Conservation (phyloP, 805 yeast genomes). For the Ogataea saltuana region DNA sequence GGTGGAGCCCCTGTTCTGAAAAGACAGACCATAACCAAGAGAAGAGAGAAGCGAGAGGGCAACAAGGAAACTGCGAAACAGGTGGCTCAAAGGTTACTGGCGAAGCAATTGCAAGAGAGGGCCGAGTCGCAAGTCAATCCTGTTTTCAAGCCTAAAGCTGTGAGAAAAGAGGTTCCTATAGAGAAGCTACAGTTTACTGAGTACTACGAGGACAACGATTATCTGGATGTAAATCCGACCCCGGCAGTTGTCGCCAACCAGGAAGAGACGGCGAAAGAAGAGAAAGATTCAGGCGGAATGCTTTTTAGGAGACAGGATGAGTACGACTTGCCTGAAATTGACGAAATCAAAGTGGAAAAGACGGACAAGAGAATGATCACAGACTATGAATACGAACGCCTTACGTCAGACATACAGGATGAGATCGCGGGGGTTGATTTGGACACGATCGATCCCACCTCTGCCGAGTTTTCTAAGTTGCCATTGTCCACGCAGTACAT, state of each 20-base stretch:
- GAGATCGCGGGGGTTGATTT: constrained; percentile 70
- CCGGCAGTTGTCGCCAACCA: constrained; percentile 9
- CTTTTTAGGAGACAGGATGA: constrained; percentile 68
- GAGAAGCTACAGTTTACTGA: constrained; percentile 35
- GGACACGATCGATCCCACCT: constrained; percentile 78
- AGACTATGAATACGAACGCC: constrained; percentile 66
- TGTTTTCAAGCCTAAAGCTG: constrained; percentile 2
- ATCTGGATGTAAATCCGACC: constrained; percentile 20
- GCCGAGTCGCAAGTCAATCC: constrained; percentile 37
- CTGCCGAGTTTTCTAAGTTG: constrained; percentile 70
- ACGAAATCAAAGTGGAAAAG: constrained; percentile 46
- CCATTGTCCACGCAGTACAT: constrained; percentile 88
- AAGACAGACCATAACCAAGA: constrained; percentile 68
- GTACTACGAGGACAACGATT: constrained; percentile 39
- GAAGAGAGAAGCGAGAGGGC: constrained; percentile 75
- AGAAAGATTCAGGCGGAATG: constrained; percentile 25
- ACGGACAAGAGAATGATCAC: constrained; percentile 75
- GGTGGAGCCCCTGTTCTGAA: constrained; percentile 92
- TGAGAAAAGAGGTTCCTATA: constrained; percentile 18
- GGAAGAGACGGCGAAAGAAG: constrained; percentile 9
- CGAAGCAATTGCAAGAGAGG: constrained; percentile 69
- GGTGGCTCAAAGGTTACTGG: constrained; percentile 79
- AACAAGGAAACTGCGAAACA: constrained; percentile 64
- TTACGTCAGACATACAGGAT: constrained; percentile 54
- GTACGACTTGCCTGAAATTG: constrained; percentile 76